phyloP scores from a whole-genome alignment of 2,329 filamentous ascomycete genomes.

The Cladophialophora yegresii region DNA sequence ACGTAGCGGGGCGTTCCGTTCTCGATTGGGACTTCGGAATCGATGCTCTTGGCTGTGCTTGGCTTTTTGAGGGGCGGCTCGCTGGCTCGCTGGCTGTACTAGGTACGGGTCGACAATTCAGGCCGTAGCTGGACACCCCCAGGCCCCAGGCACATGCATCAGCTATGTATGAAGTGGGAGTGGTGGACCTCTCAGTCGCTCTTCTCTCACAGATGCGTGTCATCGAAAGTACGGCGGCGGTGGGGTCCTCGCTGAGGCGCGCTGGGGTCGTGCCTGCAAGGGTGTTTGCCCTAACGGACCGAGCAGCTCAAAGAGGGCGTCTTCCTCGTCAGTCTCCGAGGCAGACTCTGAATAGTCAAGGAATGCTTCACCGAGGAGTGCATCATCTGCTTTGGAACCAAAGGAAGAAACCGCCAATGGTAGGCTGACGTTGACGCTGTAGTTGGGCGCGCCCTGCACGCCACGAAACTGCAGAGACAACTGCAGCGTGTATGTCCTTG shows the following conservation, averaged over 20 bases:
- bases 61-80: too few species aligned
- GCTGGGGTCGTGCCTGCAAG: conserved; percentile 2
- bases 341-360: conserved; percentile 12
- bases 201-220: background rate
- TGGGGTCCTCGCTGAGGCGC: conserved; percentile 17
- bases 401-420: conserved; percentile 16
- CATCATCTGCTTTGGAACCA: conserved; percentile 13
- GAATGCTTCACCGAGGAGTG: conserved; percentile 11
- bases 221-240: conserved; percentile 31
- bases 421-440: conserved; percentile 20
- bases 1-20: background rate
- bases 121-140: background rate
- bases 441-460: conserved; percentile 26
- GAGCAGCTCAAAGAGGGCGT: conserved; percentile 7
- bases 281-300: background rate
- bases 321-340: conserved; percentile 10
- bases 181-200: background rate
- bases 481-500: conserved; percentile 26
- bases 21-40: background rate
- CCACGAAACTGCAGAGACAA: conserved; percentile 26
- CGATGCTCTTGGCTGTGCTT: background rate
- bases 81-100: background rate
- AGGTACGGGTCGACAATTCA: background rate
- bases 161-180: background rate
- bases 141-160: background rate